phyloP scores from a whole-genome alignment of 768 basidiomycete genomes.

The Cystofilobasidium macerans region DNA sequence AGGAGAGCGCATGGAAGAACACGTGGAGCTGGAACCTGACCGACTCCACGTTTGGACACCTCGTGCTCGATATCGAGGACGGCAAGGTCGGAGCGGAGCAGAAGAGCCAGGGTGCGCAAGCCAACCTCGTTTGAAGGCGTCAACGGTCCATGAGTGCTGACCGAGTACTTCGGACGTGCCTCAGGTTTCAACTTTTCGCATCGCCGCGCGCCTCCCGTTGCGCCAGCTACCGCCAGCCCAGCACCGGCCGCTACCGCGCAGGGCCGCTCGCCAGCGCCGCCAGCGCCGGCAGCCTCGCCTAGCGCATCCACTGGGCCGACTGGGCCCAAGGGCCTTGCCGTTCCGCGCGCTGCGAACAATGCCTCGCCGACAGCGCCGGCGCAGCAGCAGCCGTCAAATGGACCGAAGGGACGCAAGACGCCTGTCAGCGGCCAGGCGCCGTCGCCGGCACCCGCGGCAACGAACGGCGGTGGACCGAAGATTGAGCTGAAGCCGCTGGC shows the following conservation, averaged over 20 bases:
- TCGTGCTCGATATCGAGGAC: slow-evolving; percentile 80
- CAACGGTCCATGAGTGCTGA: too few species aligned
- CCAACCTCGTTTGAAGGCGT: too few species aligned
- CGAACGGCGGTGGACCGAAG: background rate
- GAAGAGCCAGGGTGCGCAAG: slow-evolving; percentile 72
- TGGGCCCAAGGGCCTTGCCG: background rate
- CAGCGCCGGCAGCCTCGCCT: background rate
- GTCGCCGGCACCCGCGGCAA: background rate
- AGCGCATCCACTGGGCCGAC: background rate
- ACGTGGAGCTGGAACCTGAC: slow-evolving; percentile 41
- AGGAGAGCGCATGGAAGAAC: slow-evolving; percentile 96
- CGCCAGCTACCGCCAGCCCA: slow-evolving; percentile 38
- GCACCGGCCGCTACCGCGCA: slow-evolving; percentile 31
- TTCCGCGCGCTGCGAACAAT: background rate
- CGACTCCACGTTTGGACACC: slow-evolving; percentile 82
- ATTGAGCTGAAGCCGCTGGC: background rate
- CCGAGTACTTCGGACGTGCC: too few species aligned
- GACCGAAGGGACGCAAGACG: slow-evolving; percentile 1
- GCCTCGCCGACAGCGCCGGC: background rate
- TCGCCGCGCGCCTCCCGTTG: slow-evolving; percentile 42
- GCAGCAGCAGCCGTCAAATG: background rate
- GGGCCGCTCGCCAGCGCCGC: background rate
- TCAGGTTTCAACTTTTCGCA: slow-evolving; percentile 96
- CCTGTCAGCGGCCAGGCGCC: background rate
- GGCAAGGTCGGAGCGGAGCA: slow-evolving; percentile 84